Evolutionary conservation across 306 rosid species (phyloP).

Genomic region (Notholithocarpus densiflorus): DNA sequence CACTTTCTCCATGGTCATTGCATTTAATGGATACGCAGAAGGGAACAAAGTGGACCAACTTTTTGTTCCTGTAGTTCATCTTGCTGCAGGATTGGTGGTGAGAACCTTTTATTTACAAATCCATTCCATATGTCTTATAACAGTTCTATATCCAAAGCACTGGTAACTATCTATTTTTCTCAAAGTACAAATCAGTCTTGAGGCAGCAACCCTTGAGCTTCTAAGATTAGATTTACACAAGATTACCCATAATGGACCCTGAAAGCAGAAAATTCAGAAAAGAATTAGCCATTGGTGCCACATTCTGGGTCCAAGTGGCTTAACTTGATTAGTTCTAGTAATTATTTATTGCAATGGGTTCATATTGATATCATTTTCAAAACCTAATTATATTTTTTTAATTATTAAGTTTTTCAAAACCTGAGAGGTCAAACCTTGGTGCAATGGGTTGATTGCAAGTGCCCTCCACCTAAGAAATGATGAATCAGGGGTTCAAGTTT

Average conservation of each 20-base stretch:
- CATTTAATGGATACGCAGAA: slow-evolving; percentile 86
- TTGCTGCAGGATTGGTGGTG: slow-evolving; percentile 82
- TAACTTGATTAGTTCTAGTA: not conserved
- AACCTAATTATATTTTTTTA: too few species aligned
- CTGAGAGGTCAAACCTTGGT: too few species aligned
- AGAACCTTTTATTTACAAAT: slow-evolving; percentile 23
- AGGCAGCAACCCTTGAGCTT: not conserved
- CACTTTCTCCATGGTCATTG: slow-evolving; percentile 95
- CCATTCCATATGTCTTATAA: slow-evolving; percentile 3
- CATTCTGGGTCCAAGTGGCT: not conserved
- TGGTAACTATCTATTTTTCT: not conserved
- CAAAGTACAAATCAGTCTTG: not conserved
- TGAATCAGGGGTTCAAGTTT: too few species aligned
- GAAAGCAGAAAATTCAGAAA: not conserved
- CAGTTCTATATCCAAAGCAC: not conserved
- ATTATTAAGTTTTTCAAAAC: too few species aligned
- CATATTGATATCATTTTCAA: not conserved
- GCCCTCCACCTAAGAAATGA: too few species aligned
- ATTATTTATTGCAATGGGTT: not conserved
- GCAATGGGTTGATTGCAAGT: too few species aligned
- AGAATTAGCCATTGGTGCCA: not conserved
- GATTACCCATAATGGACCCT: not conserved
- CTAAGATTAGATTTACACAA: not conserved
- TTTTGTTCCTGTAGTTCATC: slow-evolving; percentile 76
- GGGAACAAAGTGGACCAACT: slow-evolving; percentile 69